Evolutionary conservation across 2,329 filamentous ascomycete genomes (phyloP).

Genomic region (Zasmidium angulare): DNA sequence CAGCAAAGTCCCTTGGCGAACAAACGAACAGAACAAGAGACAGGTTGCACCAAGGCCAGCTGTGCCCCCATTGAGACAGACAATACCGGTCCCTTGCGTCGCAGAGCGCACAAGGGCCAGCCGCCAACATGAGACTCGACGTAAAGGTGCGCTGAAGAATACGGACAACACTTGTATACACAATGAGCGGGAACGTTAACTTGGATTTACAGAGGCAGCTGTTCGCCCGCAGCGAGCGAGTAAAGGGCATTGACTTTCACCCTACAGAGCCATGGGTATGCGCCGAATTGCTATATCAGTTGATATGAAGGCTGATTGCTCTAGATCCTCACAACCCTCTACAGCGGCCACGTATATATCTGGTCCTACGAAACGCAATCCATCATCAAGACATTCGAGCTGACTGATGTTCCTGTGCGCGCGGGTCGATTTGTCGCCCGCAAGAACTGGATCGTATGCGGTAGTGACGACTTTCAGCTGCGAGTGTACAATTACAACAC

Average conservation of each 20-base stretch:
- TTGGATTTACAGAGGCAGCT: constrained; percentile 66
- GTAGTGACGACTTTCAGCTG: constrained; percentile 85
- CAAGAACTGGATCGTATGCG: constrained; percentile 82
- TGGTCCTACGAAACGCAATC: constrained; percentile 98
- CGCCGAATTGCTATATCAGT: neutral
- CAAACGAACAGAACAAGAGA: neutral
- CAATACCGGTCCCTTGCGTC: constrained; percentile 31
- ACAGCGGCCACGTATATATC: constrained; percentile 98
- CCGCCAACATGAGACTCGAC: constrained; percentile 56
- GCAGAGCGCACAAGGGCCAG: constrained; percentile 11
- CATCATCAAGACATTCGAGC: constrained; percentile 97
- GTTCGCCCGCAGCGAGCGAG: constrained; percentile 88
- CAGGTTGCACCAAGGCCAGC: constrained; percentile 3
- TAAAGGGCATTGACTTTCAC: constrained; percentile 97
- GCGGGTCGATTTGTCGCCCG: constrained; percentile 94
- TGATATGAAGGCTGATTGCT: neutral
- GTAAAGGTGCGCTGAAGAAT: constrained; percentile 52
- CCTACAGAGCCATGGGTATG: constrained; percentile 82
- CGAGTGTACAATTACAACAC: constrained; percentile 99
- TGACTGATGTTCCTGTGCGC: constrained; percentile 96
- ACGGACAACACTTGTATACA: neutral
- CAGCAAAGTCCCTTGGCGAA: no score
- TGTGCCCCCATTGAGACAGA: constrained; percentile 9
- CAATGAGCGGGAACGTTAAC: constrained; percentile 41
- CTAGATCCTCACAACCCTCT: constrained; percentile 79